phyloP scores from a whole-genome alignment of 73 alveolate species.

The Symbiodinium pilosum region DNA sequence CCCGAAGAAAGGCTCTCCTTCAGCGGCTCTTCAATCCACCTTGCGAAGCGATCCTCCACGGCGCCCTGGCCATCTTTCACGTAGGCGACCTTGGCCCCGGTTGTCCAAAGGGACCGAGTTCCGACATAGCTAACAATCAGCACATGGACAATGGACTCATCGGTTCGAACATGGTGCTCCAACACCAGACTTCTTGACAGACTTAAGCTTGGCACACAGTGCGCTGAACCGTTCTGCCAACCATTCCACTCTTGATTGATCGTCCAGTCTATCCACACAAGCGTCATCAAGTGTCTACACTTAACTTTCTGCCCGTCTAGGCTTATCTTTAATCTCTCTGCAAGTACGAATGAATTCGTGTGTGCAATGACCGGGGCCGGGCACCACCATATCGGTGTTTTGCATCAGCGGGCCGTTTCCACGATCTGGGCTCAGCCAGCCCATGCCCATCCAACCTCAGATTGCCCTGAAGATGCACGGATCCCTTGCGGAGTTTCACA shows the following conservation, averaged over 20 bases:
- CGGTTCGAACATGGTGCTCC: no score
- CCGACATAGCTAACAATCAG: no score
- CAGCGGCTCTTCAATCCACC: constrained; percentile 66
- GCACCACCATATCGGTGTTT: constrained; percentile 73
- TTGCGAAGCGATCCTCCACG: constrained; percentile 81
- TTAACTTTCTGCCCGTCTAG: not conserved
- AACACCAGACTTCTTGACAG: no score
- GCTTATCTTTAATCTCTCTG: not conserved
- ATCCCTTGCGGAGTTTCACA: no score
- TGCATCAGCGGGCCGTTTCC: constrained; percentile 37
- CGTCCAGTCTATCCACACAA: no score
- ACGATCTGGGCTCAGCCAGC: constrained; percentile 63
- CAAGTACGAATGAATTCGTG: not conserved
- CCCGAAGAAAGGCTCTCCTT: not conserved
- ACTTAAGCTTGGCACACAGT: no score
- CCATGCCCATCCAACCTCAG: constrained; percentile 92
- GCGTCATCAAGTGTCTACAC: no score
- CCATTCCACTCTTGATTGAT: no score
- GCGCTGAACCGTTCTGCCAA: no score
- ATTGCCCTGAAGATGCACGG: no score
- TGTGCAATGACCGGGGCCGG: not conserved
- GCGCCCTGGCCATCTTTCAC: constrained; percentile 31
- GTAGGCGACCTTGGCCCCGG: constrained; percentile 49
- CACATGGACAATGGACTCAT: no score
- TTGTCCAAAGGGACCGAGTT: no score